Evolutionary conservation across 192 early-diverging fungal genomes (phyloP).

Genomic region (Phlyctochytrium planicorne): DNA sequence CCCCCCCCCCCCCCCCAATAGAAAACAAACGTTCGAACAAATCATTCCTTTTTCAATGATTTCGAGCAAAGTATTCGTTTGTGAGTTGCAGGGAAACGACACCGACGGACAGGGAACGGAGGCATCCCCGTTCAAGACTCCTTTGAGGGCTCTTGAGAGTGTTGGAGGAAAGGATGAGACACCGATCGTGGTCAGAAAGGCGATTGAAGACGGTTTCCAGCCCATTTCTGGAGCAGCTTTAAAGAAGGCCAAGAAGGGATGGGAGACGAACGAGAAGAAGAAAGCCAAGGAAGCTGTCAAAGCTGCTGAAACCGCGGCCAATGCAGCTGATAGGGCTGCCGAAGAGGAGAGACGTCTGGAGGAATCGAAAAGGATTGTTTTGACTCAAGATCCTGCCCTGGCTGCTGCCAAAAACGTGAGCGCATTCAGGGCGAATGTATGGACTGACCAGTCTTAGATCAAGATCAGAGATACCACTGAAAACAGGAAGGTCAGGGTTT

Average conservation of each 20-base stretch:
- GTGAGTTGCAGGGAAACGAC: slow-evolving; percentile 84
- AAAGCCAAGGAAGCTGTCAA: slow-evolving; percentile 37
- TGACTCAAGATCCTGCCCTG: slow-evolving; percentile 71
- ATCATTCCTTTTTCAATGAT: too few species aligned
- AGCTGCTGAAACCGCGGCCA: slow-evolving; percentile 43
- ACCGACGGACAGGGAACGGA: slow-evolving; percentile 72
- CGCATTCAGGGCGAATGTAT: slow-evolving; percentile 2
- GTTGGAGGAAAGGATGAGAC: slow-evolving; percentile 41
- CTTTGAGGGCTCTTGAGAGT: slow-evolving; percentile 67
- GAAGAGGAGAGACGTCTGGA: slow-evolving; percentile 79
- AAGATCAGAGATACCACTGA: slow-evolving; percentile 66
- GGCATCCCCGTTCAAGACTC: slow-evolving; percentile 75
- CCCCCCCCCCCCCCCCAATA: too few species aligned
- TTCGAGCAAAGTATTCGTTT: too few species aligned
- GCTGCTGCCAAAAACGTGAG: slow-evolving; percentile 67
- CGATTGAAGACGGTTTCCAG: slow-evolving; percentile 65
- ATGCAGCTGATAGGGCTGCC: slow-evolving; percentile 45
- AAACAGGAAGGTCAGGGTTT: slow-evolving; percentile 75
- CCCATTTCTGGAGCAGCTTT: slow-evolving; percentile 83
- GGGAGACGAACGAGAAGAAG: slow-evolving; percentile 69
- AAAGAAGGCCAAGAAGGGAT: slow-evolving; percentile 89
- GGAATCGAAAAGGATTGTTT: slow-evolving; percentile 78
- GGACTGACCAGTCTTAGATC: too few species aligned
- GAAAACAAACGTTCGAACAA: too few species aligned
- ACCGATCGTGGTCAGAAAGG: slow-evolving; percentile 72